Base-by-base conservation (phyloP, 495 filamentous ascomycete genomes). In the Neurospora tetrasperma region DNA sequence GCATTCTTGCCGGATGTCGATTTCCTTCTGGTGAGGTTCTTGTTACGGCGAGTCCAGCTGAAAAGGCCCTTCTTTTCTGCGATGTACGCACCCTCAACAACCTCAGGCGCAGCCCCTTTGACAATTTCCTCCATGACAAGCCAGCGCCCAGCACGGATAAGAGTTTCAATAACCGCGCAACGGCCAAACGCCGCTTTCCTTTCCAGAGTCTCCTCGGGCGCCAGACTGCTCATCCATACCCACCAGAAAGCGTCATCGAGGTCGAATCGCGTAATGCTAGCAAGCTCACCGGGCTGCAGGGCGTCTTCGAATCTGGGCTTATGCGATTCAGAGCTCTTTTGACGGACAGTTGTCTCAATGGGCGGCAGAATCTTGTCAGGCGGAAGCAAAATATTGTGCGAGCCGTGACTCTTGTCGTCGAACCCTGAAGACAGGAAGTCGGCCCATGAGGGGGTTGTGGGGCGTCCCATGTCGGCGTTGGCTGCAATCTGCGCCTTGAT, bases 181-280 rank as follows among this genome's bases (percentile, higher is more conserved):
- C 96, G 88, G 16, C 96, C 96, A 82, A 99, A 99, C 20, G 93
- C 93, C 5, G 94, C 90, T 80, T 99, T 99, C 72, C 96, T 89
- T 41, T 89, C 85, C 0, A 88, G 81, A 2, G 54, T 90, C 80
- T 99, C 96, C 76, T 99, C 96, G 8, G 89, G 91, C 3, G 94
- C 95, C 79, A 99, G 82, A 85, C 96, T 98, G 76, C 89, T 96
- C 86, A 98, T 98, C 96, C 96, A 99, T 35, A 98, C 96, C 96
- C 96, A 99, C 96, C 96, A 99, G 80, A 99, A 99, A 0, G 94
- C 91, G 79, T 98, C 96, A 78, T 99, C 96, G 12, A 98, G 84
- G 73, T 96, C 92, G 69, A 99, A 88, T 62, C 87, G 86, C 41
- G 87, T 91, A 75, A 98, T 97, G 76, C 93, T 97, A 35, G 95